These are phyloP conservation scores for Cystoderma amianthinum DNA, from an alignment of 768 basidiomycete species.

Conservation along the genomic window DNA sequence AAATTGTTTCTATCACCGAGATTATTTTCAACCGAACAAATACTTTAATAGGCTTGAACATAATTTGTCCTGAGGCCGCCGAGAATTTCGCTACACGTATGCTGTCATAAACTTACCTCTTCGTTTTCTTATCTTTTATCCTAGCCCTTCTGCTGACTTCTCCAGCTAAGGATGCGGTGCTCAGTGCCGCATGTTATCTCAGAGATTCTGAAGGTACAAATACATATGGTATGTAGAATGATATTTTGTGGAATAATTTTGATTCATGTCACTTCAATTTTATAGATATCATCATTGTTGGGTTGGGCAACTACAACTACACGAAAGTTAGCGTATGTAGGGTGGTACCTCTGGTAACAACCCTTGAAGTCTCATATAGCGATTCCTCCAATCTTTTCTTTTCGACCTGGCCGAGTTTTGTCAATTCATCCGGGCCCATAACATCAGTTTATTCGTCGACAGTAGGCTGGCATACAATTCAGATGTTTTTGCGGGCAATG, in stretches of 20 bases:
- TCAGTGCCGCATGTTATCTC: slow-evolving; percentile 7
- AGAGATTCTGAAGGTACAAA: slow-evolving; percentile 6
- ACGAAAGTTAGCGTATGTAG: slow-evolving; percentile 10
- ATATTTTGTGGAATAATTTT: neutral
- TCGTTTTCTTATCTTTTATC: too few species aligned
- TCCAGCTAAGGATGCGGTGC: slow-evolving; percentile 10
- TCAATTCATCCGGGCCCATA: slow-evolving; percentile 10
- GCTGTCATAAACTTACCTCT: too few species aligned
- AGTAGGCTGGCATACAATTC: slow-evolving; percentile 10
- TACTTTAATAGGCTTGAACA: slow-evolving; percentile 9
- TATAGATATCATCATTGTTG: slow-evolving; percentile 11
- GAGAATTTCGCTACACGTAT: too few species aligned
- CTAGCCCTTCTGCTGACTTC: slow-evolving; percentile 9
- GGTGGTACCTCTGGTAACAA: slow-evolving; percentile 9
- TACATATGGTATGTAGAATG: slow-evolving; percentile 8
- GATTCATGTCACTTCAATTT: neutral
- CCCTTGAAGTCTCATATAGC: slow-evolving; percentile 10
- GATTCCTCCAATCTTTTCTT: slow-evolving; percentile 8
- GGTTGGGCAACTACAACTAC: slow-evolving; percentile 9
- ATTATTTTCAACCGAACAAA: slow-evolving; percentile 7
- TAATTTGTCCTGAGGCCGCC: slow-evolving; percentile 6
- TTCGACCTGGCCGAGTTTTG: slow-evolving; percentile 11
- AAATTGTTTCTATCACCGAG: slow-evolving; percentile 4
- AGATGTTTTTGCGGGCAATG: slow-evolving; percentile 12
- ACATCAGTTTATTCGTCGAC: slow-evolving; percentile 8